These are phyloP conservation scores for Davidsoniella australis DNA, from an alignment of 2,329 filamentous ascomycete genomes.

Conservation along the genomic window DNA sequence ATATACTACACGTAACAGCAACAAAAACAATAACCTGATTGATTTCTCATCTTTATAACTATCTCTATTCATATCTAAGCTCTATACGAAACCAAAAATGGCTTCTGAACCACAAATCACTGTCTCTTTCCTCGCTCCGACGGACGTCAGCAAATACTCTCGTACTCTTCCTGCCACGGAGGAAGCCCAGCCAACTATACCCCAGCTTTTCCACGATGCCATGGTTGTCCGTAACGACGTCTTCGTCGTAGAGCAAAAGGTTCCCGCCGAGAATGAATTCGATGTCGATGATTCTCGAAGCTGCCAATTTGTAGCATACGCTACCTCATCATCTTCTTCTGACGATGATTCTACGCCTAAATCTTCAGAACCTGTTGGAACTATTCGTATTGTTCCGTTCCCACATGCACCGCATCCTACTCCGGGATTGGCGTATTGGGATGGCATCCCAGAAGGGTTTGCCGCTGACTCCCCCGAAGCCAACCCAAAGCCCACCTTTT, in stretches of 20 bases:
- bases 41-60: no score
- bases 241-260: conserved; percentile 41
- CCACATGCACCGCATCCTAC: conserved; percentile 52
- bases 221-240: conserved; percentile 45
- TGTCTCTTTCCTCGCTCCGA: neutral
- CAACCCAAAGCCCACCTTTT: conserved; percentile 13
- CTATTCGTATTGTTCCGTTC: conserved; percentile 66
- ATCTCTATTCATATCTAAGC: no score
- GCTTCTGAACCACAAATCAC: neutral
- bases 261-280: conserved; percentile 51
- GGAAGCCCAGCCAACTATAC: conserved; percentile 25
- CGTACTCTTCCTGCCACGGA: neutral
- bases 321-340: conserved; percentile 27
- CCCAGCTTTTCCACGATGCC: conserved; percentile 42
- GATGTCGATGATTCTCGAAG: conserved; percentile 64
- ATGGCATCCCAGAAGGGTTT: conserved; percentile 22
- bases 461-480: conserved; percentile 12
- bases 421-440: conserved; percentile 30
- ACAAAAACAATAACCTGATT: no score
- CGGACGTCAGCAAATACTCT: conserved; percentile 4
- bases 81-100: no score
- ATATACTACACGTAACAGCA: no score
- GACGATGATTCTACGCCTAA: conserved; percentile 19
- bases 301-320: conserved; percentile 82
- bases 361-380: conserved; percentile 42